A percentile compares a stretch with the other conserved stretches of the same genome.
These are phyloP conservation scores for Carex littledalei DNA, from an alignment of 176 grass and related monocot species.

Conservation along the genomic window DNA sequence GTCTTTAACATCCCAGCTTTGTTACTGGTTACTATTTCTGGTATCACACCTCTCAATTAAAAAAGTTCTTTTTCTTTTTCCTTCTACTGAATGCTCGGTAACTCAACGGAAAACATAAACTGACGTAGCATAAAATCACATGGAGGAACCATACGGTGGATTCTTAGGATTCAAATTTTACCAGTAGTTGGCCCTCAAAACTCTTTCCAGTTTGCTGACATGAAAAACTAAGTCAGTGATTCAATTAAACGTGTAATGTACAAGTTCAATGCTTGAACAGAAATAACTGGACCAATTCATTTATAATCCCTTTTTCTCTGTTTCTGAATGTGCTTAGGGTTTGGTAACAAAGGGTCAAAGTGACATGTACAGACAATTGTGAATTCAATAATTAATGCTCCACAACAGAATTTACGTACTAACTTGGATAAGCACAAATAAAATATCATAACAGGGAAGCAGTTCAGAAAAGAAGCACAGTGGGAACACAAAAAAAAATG, in stretches of 20 bases:
- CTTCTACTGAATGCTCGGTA: background rate
- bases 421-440: background rate
- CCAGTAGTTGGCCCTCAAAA: background rate
- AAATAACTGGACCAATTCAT: background rate
- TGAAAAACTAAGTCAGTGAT: background rate
- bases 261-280: background rate
- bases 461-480: background rate
- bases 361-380: background rate
- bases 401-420: background rate
- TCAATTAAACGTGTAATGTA: background rate
- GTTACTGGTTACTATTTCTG: background rate
- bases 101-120: background rate
- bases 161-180: conserved; percentile 1
- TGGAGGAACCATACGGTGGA: background rate
- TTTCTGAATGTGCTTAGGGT: background rate
- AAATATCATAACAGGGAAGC: background rate
- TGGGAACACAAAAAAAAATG: background rate
- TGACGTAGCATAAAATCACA: background rate
- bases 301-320: background rate
- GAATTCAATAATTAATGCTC: background rate
- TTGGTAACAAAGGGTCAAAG: background rate
- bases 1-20: background rate
- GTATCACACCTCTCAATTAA: background rate
- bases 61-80: background rate
- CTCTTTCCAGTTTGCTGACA: background rate